Base-by-base conservation (phyloP, 495 filamentous ascomycete genomes). In the Aspergillus wentii region DNA sequence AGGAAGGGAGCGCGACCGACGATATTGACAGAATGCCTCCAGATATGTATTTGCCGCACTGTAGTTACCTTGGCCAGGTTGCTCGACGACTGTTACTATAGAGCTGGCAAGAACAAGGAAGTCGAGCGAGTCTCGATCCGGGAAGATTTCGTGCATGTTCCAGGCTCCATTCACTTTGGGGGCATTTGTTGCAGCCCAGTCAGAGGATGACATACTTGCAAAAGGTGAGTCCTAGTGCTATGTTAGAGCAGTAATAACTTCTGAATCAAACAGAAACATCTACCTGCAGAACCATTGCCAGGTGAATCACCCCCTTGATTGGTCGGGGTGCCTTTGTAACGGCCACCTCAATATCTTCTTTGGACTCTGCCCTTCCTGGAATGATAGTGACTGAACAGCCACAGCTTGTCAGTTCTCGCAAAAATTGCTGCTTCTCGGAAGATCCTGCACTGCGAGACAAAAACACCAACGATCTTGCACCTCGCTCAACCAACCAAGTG, bases 401-500 rank as follows among this genome's bases (percentile, higher is more conserved):
- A 19, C 52, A 43, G 2, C 17, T 35, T 11, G 39, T 13, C 1
- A 78, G 58, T 33, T 78, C 74, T 2, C 47, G 18, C 15, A 59
- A 33, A 35, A 76, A 69, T 3, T 30, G 26, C 4, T 23, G 13
- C 27, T 53, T 32, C 2, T 34, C 26, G 3, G 15, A 22, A 27
- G 16, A 17, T 8, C 54, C 51, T 2, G 51, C 62, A 25, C 21
- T 48, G 0, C 54, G 46, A 4, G 57, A 65, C 1, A 65, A 37
- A 10, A 80, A 68, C 8, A 79, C 61, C 3, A 85, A 43, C 31
- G 71, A 56, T 15, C 62, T 57, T 5, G 79, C 81, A 4, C 78
- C 78, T 19, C 68, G 62, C 17, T 62, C 48, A 3, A 71, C 73
- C 73, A 86, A 76, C 74, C 74, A 80, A 0, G 54, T 60, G 0